Evolutionary conservation across 345 rosid genomes (phyloP).

Genomic region (Lagerstroemia speciosa): DNA sequence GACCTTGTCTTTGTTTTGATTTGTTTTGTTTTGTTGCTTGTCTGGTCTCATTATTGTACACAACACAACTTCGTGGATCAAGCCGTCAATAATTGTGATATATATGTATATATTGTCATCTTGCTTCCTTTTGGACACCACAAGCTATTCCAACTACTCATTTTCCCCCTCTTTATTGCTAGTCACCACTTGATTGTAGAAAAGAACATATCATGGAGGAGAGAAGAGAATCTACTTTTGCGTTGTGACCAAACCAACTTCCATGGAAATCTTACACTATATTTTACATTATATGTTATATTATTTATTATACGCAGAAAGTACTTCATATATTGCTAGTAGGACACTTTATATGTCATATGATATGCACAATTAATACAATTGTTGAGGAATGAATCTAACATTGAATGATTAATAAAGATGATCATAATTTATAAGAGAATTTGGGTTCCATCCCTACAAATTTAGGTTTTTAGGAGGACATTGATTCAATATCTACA

Average conservation of each 20-base stretch:
- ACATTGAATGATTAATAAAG: too few relatives aligned
- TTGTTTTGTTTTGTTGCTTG: slow-evolving; percentile 1
- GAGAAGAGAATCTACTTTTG: too few relatives aligned
- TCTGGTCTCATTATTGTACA: neutral
- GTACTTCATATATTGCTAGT: neutral
- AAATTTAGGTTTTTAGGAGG: too few relatives aligned
- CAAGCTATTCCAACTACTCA: neutral
- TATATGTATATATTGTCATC: neutral
- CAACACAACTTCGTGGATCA: slow-evolving; percentile 6
- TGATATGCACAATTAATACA: too few relatives aligned
- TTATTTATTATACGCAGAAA: too few relatives aligned
- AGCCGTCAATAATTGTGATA: neutral
- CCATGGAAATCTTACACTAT: too few relatives aligned
- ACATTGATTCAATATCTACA: too few relatives aligned
- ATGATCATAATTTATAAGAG: too few relatives aligned
- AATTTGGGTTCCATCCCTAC: too few relatives aligned
- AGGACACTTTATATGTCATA: neutral
- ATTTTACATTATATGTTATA: too few relatives aligned
- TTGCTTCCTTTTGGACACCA: neutral
- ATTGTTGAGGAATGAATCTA: too few relatives aligned
- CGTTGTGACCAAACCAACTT: too few relatives aligned
- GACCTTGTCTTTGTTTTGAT: neutral
- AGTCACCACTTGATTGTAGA: neutral
- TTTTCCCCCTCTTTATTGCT: neutral
- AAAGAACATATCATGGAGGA: neutral